Evolutionary conservation across 148 eudicot species (phyloP).

Genomic region (Salicornia ramosissima): DNA sequence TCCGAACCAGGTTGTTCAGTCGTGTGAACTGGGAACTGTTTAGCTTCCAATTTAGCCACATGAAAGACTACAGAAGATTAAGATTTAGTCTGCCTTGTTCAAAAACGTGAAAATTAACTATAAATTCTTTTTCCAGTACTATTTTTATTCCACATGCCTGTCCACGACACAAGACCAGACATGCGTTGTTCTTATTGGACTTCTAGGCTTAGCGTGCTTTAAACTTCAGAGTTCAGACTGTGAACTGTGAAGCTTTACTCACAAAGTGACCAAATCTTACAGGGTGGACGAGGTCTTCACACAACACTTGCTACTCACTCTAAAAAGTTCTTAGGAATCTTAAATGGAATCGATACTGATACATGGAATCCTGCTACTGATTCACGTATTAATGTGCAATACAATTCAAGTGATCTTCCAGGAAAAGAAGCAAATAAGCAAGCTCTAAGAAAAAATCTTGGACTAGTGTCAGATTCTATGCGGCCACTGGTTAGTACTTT

Average conservation of each 20-base stretch:
- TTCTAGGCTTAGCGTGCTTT: neutral
- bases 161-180: neutral
- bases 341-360: slow-evolving; percentile 95
- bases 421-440: slow-evolving; percentile 81
- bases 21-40: neutral
- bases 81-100: neutral
- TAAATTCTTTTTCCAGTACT: neutral
- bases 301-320: slow-evolving; percentile 66
- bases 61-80: neutral
- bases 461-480: slow-evolving; percentile 48
- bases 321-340: slow-evolving; percentile 82
- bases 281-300: slow-evolving; percentile 94
- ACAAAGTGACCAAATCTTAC: slow-evolving; percentile 17
- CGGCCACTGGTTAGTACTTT: slow-evolving; percentile 59
- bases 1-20: neutral
- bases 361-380: slow-evolving; percentile 94
- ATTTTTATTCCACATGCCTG: neutral
- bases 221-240: slow-evolving; percentile 20
- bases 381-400: slow-evolving; percentile 64
- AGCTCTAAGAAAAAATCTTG: slow-evolving; percentile 67
- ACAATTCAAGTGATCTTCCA: slow-evolving; percentile 57
- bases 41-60: neutral
- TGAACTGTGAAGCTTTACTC: slow-evolving; percentile 15
- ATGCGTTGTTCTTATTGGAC: neutral
- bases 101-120: neutral